Conservation (phyloP, 2,329 filamentous ascomycete species). For the Alternaria sp. region DNA sequence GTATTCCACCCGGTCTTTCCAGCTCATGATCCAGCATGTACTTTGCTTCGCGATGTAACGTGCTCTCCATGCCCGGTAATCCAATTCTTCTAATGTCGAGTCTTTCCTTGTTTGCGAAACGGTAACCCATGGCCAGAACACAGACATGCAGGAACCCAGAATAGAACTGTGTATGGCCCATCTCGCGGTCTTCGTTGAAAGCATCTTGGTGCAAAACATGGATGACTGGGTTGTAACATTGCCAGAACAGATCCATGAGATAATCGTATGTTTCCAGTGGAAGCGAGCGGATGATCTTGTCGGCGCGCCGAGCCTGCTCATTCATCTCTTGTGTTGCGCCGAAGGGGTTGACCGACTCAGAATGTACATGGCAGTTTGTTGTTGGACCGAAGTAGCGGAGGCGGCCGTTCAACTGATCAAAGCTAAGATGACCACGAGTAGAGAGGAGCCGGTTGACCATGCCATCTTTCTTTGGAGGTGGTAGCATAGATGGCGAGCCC, state of each 20-base stretch:
- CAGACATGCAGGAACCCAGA: constrained; percentile 61
- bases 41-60: constrained; percentile 61
- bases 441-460: constrained; percentile 59
- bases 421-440: constrained; percentile 58
- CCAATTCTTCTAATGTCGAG: constrained; percentile 58
- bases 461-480: constrained; percentile 54
- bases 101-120: constrained; percentile 58
- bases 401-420: constrained; percentile 60
- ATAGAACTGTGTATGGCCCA: constrained; percentile 58
- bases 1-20: constrained; percentile 60
- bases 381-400: constrained; percentile 62
- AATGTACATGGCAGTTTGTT: constrained; percentile 61
- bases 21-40: constrained; percentile 62
- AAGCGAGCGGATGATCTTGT: constrained; percentile 57
- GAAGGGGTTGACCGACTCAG: constrained; percentile 44
- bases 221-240: constrained; percentile 58
- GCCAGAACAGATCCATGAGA: constrained; percentile 61
- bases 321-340: constrained; percentile 51
- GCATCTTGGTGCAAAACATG: constrained; percentile 59
- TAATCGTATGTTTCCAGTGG: constrained; percentile 59
- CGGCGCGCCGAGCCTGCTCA: constrained; percentile 56
- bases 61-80: constrained; percentile 58
- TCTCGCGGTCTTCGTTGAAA: constrained; percentile 57
- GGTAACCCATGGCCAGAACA: constrained; percentile 61
- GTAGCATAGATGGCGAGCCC: constrained; percentile 41